Percentiles rank a stretch among this genome's conserved stretches.
Evolutionary conservation across 805 yeast genomes (phyloP).

Genomic region (Candida berthetii): DNA sequence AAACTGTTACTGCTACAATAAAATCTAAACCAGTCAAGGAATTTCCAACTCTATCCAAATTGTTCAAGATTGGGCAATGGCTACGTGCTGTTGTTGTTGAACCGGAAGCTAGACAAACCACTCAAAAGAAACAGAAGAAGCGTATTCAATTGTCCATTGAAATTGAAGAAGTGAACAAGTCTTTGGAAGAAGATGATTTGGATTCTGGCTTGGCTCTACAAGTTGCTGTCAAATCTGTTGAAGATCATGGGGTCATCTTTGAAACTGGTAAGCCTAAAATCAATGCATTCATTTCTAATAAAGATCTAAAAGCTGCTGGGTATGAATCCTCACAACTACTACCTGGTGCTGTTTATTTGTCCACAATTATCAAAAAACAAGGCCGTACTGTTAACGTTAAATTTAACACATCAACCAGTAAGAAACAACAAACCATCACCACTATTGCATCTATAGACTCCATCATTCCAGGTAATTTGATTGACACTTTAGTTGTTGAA

Average conservation of each 20-base stretch:
- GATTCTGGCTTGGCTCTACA: conserved; percentile 61
- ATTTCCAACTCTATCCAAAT: conserved; percentile 48
- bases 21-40: conserved; percentile 24
- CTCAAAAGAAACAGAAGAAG: conserved; percentile 38
- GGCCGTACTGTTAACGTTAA: conserved; percentile 56
- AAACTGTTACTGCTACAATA: conserved; percentile 16
- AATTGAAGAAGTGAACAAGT: conserved; percentile 63
- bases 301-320: conserved; percentile 43
- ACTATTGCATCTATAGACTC: conserved; percentile 72
- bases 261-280: conserved; percentile 56
- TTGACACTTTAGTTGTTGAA: conserved; percentile 65
- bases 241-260: conserved; percentile 87
- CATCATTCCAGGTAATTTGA: conserved; percentile 77
- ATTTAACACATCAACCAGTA: conserved; percentile 31
- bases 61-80: conserved; percentile 78
- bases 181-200: conserved; percentile 60
- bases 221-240: conserved; percentile 70
- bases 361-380: conserved; percentile 45
- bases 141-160: conserved; percentile 68
- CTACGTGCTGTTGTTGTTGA: conserved; percentile 73
- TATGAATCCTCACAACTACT: conserved; percentile 28
- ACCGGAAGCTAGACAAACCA: conserved; percentile 24
- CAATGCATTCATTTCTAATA: conserved; percentile 71
- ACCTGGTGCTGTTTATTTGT: conserved; percentile 67
- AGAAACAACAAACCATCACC: conserved; percentile 40